phyloP scores from a whole-genome alignment of 192 early-diverging fungal species.

The Podila minutissima region DNA sequence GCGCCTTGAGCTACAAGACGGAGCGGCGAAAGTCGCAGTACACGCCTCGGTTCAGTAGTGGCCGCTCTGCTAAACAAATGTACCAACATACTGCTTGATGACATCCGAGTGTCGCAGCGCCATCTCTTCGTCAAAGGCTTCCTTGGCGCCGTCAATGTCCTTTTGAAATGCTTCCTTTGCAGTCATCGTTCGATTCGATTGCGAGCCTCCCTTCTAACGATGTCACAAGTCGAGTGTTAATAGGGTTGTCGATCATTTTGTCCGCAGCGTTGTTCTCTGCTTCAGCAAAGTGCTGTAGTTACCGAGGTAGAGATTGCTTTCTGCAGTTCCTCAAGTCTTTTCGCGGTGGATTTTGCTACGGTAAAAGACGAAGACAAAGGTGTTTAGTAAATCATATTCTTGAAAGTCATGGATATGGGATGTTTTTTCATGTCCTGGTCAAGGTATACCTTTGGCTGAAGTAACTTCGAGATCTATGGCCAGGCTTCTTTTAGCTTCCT shows the following conservation, averaged over 20 bases:
- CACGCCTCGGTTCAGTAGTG: conserved; percentile 1
- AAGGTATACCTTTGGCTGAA: not conserved
- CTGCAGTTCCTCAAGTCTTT: conserved; percentile 20
- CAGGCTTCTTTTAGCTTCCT: not conserved
- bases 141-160: conserved; percentile 32
- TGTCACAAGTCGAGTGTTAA: not conserved
- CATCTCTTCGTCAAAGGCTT: conserved; percentile 52
- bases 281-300: not conserved
- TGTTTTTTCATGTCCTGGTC: not conserved
- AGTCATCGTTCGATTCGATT: conserved; percentile 12
- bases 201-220: not conserved
- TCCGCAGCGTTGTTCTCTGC: not conserved
- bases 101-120: conserved; percentile 42
- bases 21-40: too few species aligned
- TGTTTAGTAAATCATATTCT: not conserved
- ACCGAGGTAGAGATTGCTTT: conserved; percentile 11
- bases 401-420: too few species aligned
- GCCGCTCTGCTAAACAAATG: conserved; percentile 33
- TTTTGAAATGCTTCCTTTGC: conserved; percentile 37
- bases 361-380: not conserved
- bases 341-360: conserved; percentile 10
- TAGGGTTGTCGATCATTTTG: not conserved
- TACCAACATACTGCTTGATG: conserved; percentile 44
- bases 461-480: not conserved
- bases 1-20: not conserved